Percentiles rank a stretch among this genome's conserved stretches.
Evolutionary conservation across 768 basidiomycete species (phyloP).

Genomic region (Trametes meyenii): DNA sequence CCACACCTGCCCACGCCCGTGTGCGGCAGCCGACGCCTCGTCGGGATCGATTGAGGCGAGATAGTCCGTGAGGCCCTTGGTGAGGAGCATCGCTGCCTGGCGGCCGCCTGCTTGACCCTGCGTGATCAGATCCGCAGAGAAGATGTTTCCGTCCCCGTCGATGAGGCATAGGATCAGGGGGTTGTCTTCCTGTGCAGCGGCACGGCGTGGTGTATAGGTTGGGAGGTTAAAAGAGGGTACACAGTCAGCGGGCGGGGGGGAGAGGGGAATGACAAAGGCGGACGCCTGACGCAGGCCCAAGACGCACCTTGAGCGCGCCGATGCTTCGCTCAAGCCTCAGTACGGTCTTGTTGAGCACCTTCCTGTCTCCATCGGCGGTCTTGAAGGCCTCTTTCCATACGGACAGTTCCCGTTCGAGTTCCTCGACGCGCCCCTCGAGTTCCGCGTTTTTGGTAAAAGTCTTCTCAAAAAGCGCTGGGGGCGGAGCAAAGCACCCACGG

Average conservation of each 20-base stretch:
- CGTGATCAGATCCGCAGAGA: constrained; percentile 36
- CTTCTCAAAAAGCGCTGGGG: constrained; percentile 35
- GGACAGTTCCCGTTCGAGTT: constrained; percentile 42
- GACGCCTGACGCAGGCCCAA: neutral
- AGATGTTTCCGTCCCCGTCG: constrained; percentile 46
- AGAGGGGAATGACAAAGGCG: neutral
- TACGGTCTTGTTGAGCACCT: constrained; percentile 32
- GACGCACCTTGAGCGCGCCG: constrained; percentile 36
- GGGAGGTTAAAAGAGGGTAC: neutral
- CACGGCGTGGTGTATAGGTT: neutral
- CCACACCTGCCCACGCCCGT: constrained; percentile 39
- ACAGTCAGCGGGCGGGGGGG: neutral
- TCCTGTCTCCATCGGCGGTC: constrained; percentile 39
- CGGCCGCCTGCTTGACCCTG: constrained; percentile 40
- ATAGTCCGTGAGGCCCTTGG: constrained; percentile 40
- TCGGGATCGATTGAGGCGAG: constrained; percentile 31
- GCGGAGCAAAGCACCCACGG: constrained; percentile 1
- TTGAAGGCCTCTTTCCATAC: constrained; percentile 45
- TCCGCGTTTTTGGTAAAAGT: constrained; percentile 37
- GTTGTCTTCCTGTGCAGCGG: constrained; percentile 40
- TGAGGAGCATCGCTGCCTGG: constrained; percentile 40
- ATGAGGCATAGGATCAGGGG: constrained; percentile 42
- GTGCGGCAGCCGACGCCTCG: constrained; percentile 20
- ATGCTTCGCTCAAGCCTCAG: constrained; percentile 37
- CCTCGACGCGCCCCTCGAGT: constrained; percentile 36